Evolutionary conservation across 1,139 yeast genomes (phyloP).

Genomic region (Diutina pseudorugosa): DNA sequence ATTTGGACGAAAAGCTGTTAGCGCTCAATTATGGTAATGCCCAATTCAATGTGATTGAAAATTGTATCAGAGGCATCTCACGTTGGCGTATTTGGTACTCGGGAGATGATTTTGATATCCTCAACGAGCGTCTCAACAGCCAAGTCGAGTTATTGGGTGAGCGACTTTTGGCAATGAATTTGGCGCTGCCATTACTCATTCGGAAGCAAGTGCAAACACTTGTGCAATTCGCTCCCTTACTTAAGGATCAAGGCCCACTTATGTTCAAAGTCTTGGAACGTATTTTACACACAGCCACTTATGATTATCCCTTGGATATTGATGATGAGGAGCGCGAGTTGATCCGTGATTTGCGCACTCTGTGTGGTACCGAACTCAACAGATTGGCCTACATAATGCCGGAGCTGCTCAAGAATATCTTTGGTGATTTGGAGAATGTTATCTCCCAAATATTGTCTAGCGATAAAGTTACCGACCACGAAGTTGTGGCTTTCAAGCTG

Average conservation of each 20-base stretch:
- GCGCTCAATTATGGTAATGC: constrained; percentile 69
- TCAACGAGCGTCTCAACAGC: constrained; percentile 42
- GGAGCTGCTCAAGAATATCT: constrained; percentile 69
- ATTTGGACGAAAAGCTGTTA: constrained; percentile 50
- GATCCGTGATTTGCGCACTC: constrained; percentile 77
- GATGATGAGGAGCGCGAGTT: constrained; percentile 68
- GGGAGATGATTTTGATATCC: constrained; percentile 48
- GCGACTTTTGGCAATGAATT: constrained; percentile 59
- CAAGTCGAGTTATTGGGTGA: constrained; percentile 71
- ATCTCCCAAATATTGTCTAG: constrained; percentile 60
- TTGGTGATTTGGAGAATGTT: constrained; percentile 71
- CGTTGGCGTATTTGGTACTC: constrained; percentile 92
- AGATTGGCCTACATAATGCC: constrained; percentile 93
- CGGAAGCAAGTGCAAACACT: constrained; percentile 84
- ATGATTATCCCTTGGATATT: constrained; percentile 59
- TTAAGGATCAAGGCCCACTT: constrained; percentile 59
- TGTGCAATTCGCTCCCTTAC: constrained; percentile 92
- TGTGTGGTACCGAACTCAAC: constrained; percentile 91
- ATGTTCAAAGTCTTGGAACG: constrained; percentile 81
- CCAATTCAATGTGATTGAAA: constrained; percentile 79
- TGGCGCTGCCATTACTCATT: constrained; percentile 69
- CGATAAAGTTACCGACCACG: constrained; percentile 75
- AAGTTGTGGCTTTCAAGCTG: constrained; percentile 86
- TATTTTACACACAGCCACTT: constrained; percentile 79
- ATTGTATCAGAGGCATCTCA: constrained; percentile 85